Evolutionary conservation across 371 early-diverging fungal species (phyloP).

Genomic region (Mucor piriformis): DNA sequence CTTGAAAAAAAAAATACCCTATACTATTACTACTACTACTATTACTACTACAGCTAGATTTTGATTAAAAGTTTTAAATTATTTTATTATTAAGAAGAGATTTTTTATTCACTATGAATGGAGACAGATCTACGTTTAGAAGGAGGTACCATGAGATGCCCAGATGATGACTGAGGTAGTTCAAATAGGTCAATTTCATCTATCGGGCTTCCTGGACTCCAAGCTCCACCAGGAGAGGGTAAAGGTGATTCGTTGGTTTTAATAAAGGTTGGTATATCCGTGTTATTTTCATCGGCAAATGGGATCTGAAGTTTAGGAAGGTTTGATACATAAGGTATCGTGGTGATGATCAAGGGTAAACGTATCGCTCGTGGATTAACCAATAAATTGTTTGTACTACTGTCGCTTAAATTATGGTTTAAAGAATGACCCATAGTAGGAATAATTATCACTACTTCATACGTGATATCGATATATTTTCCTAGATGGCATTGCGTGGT

Average conservation of each 20-base stretch:
- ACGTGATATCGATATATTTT: constrained; percentile 32
- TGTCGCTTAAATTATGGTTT: neutral
- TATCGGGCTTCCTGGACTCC: constrained; percentile 30
- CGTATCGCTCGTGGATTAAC: constrained; percentile 21
- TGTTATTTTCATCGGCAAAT: constrained; percentile 18
- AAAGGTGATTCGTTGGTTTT: constrained; percentile 35
- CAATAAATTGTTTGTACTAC: neutral
- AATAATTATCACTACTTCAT: constrained; percentile 41
- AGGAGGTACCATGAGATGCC: constrained; percentile 33
- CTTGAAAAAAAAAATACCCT: neutral
- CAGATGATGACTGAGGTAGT: constrained; percentile 17
- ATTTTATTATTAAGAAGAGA: too few relatives aligned
- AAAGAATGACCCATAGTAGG: constrained; percentile 22
- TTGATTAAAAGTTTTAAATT: too few relatives aligned
- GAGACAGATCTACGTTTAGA: constrained; percentile 2
- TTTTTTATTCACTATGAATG: neutral
- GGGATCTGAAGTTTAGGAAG: constrained; percentile 32
- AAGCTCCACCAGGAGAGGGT: constrained; percentile 9
- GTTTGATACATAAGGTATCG: constrained; percentile 31
- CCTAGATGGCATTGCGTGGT: constrained; percentile 37
- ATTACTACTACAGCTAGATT: too few relatives aligned
- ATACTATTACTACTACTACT: too few relatives aligned
- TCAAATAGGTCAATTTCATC: constrained; percentile 12
- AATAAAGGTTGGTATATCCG: constrained; percentile 33
- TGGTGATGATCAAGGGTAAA: constrained; percentile 38